A percentile compares a stretch with the other conserved stretches of the same genome.
Conservation (phyloP, 441 rosid species). For the Bocquillonia castaneifolia region DNA sequence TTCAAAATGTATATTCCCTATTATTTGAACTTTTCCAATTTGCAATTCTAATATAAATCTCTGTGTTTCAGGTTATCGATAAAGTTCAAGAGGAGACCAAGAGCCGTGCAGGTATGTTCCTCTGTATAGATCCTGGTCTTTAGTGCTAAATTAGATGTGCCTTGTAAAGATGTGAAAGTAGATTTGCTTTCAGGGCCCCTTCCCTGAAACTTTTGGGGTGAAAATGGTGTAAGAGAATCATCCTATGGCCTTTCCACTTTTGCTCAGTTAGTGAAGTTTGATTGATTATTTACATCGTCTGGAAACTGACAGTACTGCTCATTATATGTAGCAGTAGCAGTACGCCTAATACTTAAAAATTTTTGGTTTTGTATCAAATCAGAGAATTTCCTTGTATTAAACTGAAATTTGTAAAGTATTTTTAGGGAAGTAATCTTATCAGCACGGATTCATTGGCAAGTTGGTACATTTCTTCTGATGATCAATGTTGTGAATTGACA, state of each 20-base stretch:
- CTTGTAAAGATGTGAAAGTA: background rate
- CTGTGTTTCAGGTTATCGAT: slow-evolving; percentile 54
- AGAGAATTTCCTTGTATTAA: background rate
- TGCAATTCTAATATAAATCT: background rate
- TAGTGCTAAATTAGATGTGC: background rate
- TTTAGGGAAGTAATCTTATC: too few species aligned
- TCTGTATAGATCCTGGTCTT: background rate
- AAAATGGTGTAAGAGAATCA: background rate
- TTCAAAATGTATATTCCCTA: background rate
- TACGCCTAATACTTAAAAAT: background rate
- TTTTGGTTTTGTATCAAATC: background rate
- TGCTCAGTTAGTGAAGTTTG: background rate
- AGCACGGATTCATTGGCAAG: background rate
- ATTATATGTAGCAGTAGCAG: too few species aligned
- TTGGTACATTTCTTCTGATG: background rate
- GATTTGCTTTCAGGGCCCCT: background rate
- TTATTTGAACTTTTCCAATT: background rate
- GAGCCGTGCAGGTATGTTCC: slow-evolving; percentile 49
- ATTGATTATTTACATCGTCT: background rate
- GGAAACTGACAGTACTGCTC: background rate
- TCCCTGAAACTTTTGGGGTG: background rate
- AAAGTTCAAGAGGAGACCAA: slow-evolving; percentile 74
- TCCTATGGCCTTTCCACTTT: background rate
- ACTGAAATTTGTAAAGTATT: background rate
- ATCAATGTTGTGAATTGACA: background rate